Conservation (phyloP, 768 basidiomycete genomes). For the Macrolepiota dolichaula region DNA sequence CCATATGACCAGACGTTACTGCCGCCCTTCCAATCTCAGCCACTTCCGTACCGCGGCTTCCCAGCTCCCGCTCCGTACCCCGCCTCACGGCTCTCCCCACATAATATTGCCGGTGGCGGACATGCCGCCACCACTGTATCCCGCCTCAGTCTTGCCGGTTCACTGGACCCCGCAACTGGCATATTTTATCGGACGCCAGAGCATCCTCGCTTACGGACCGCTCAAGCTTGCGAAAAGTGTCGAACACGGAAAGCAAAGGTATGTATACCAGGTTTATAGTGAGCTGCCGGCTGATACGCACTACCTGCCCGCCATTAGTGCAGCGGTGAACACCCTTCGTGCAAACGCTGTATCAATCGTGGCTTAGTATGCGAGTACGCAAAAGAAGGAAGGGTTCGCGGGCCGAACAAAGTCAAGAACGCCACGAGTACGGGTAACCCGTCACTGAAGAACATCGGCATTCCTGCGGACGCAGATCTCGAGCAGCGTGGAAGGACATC, state of each 20-base stretch:
- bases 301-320: slow-evolving; percentile 38
- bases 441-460: slow-evolving; percentile 9
- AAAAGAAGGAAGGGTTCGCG: slow-evolving; percentile 59
- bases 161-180: slow-evolving; percentile 61
- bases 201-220: slow-evolving; percentile 63
- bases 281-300: background rate
- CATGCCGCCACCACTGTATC: slow-evolving; percentile 3
- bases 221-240: slow-evolving; percentile 76
- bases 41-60: slow-evolving; percentile 13
- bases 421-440: slow-evolving; percentile 4
- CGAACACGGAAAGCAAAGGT: slow-evolving; percentile 74
- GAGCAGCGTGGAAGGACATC: slow-evolving; percentile 16
- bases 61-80: slow-evolving; percentile 25
- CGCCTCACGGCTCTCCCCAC: slow-evolving; percentile 25
- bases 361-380: slow-evolving; percentile 66
- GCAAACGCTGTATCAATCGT: slow-evolving; percentile 58
- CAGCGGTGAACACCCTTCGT: slow-evolving; percentile 67
- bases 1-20: slow-evolving; percentile 21
- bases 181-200: slow-evolving; percentile 64
- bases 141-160: slow-evolving; percentile 42
- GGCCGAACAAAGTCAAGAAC: slow-evolving; percentile 56
- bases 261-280: slow-evolving; percentile 15
- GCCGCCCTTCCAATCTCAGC: slow-evolving; percentile 13
- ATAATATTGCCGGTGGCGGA: slow-evolving; percentile 14
- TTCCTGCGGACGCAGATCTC: slow-evolving; percentile 7